Base-by-base conservation (phyloP, 148 eudicot genomes). In the Rhododendron griersonianum region DNA sequence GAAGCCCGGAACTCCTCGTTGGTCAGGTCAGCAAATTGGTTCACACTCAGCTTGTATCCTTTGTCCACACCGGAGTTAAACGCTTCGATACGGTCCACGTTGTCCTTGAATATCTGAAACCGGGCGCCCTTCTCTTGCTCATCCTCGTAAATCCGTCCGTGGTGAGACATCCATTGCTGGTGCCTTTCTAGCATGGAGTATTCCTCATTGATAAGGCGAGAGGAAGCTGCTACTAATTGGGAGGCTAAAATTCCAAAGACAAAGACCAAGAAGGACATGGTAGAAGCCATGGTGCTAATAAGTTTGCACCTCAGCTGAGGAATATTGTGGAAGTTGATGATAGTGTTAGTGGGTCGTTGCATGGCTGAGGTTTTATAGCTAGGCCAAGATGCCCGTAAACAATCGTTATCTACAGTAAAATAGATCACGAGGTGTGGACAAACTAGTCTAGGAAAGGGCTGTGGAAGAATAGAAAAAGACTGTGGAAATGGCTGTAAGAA, bases 11-110 rank as follows among this genome's bases (percentile, higher is more conserved):
- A 94, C 88, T 94, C 95, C 73, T 91, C 93, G 39, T 90, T 87
- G 3, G 94, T 93, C 48, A 92, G 67, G 59, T 94, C 98, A 35
- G 93, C 93, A 87, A 94, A 94, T 23, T 80, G 73, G 86, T 94
- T 94, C 50, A 93, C 80, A 1, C 89, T 86, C 15, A 93, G 85
- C 80, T 81, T 92, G 83, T 90, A 93, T 2, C 53, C 44, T 35
- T 87, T 80, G n/a, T 87, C 69, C 45, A 23, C 65, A 0, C 84
- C 87, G 16, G 53, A 86, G 45, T 94, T 94, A 23, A 87, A 86
- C 1, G 89, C n/a, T 33, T 93, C 91, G 7, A 94, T 94, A n/a
- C 67, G 88, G 28, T 90, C 87, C 53, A 92, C 88, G 80, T 93
- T 94, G 39, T 89, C 88, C 55, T 82, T 89, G 55, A 93, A 94